Base-by-base conservation (phyloP, 129 eudicot genomes). In the Flaveria brownii region DNA sequence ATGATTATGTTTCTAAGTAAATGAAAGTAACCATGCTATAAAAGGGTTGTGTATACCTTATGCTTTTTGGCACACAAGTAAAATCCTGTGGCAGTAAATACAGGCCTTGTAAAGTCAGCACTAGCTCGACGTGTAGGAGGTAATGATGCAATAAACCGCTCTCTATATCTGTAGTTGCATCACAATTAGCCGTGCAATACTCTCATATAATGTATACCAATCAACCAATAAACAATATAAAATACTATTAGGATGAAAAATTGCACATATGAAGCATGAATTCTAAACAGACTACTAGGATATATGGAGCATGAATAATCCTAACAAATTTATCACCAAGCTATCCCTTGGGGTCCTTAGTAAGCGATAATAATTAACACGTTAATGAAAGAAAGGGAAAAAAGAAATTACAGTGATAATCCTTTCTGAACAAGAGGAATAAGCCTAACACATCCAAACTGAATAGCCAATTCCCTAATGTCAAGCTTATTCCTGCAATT, bases 361-460 rank as follows among this genome's bases (percentile, higher is more conserved):
- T 26, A 61, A 61, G 42, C 42, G 26, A 13, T 39, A 52, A 76
- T 66, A 25, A 59, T 41, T 7, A 1, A 59, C 20, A 59, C 8
- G 50, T 52, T 66, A 14, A 33, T 9, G n/a, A 17, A 47, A 64
- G 65, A 76, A 63, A 62, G n/a, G 9, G 3, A 30, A 11, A 41
- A 54, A 43, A 26, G 1, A 70, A 68, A 93, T 87, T 84, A 91
- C 98, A 82, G 72, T 16, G 87, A 70, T 45, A 91, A 69, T 59
- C 93, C 98, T 75, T 87, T 94, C 79, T 83, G 87, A 45, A 86
- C 97, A 60, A 87, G 67, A 22, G 97, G 98, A 76, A 94, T 91
- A 67, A 94, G 90, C 83, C 98, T 85, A 17, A 91, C 86, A 20
- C 98, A 90, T 76, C 98, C 98, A 76, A 94, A 94, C 25, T 91